Percentiles rank a stretch among this genome's conserved stretches.
Conservation (phyloP, 495 filamentous ascomycete genomes). For the Lindgomyces ingoldianus region DNA sequence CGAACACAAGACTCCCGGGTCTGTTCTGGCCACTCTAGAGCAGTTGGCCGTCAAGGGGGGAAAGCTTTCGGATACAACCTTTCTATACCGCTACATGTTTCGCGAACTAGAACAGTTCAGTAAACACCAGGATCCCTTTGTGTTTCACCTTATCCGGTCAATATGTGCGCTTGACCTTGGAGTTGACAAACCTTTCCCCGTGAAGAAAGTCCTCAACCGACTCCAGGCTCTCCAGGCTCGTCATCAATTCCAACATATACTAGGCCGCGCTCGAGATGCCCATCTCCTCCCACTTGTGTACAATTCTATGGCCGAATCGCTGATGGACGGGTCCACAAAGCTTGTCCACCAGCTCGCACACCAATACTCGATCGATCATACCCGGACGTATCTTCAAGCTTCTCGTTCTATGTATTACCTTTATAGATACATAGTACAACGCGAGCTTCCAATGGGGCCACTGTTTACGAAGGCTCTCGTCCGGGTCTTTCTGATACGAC, state of each 20-base stretch:
- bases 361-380: conserved; percentile 27
- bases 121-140: background rate
- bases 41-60: background rate
- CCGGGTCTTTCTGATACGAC: conserved; percentile 13
- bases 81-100: background rate
- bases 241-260: conserved; percentile 15
- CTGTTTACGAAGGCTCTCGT: conserved; percentile 30
- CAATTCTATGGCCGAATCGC: background rate
- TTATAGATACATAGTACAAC: conserved; percentile 10
- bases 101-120: background rate
- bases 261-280: conserved; percentile 2
- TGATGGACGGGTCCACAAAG: background rate
- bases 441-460: conserved; percentile 17
- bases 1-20: background rate
- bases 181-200: background rate
- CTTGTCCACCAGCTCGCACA: conserved; percentile 31
- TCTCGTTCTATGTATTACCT: conserved; percentile 21
- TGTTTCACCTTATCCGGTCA: background rate
- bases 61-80: background rate
- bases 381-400: background rate
- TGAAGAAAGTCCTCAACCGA: background rate
- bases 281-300: conserved; percentile 13
- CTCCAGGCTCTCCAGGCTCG: conserved; percentile 4
- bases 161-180: background rate
- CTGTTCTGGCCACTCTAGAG: background rate